Percentiles rank a stretch among this genome's conserved stretches.
Conservation (phyloP, 2,329 filamentous ascomycete species). For the Rhytidhysteron rufulum region DNA sequence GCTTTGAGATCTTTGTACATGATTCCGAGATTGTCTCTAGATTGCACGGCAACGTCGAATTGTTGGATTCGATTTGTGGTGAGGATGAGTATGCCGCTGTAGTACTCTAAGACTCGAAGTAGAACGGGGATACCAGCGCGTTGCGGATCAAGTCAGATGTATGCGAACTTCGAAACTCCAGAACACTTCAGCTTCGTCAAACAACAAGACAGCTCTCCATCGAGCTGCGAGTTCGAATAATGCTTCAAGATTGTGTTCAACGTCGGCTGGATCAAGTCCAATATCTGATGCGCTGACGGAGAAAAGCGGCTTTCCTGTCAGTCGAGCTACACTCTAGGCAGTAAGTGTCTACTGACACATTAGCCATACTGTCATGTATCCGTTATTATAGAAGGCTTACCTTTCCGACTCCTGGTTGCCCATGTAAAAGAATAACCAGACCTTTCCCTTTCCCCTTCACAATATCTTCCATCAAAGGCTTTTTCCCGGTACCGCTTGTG, state of each 20-base stretch:
- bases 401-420: conserved; percentile 7
- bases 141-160: conserved; percentile 5
- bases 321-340: conserved; percentile 12
- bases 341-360: no score
- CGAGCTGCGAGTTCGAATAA: conserved; percentile 30
- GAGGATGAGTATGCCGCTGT: conserved; percentile 10
- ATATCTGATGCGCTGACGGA: conserved; percentile 15
- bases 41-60: conserved; percentile 22
- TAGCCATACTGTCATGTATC: no score
- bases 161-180: conserved; percentile 7
- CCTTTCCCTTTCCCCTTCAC: conserved; percentile 11
- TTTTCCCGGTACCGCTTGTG: conserved; percentile 9
- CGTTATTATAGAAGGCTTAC: no score
- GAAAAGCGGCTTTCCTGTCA: conserved; percentile 14
- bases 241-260: conserved; percentile 13
- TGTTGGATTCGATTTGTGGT: conserved; percentile 21
- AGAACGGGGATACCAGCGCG: conserved; percentile 6
- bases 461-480: not conserved
- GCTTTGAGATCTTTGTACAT: conserved; percentile 11
- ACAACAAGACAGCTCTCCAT: conserved; percentile 36
- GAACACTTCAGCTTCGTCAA: conserved; percentile 33
- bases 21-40: conserved; percentile 19
- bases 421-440: conserved; percentile 13
- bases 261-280: conserved; percentile 8
- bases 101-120: conserved; percentile 9